These are phyloP conservation scores for Didymosphaeria variabile DNA, from an alignment of 2,329 filamentous ascomycete species.

Conservation along the genomic window DNA sequence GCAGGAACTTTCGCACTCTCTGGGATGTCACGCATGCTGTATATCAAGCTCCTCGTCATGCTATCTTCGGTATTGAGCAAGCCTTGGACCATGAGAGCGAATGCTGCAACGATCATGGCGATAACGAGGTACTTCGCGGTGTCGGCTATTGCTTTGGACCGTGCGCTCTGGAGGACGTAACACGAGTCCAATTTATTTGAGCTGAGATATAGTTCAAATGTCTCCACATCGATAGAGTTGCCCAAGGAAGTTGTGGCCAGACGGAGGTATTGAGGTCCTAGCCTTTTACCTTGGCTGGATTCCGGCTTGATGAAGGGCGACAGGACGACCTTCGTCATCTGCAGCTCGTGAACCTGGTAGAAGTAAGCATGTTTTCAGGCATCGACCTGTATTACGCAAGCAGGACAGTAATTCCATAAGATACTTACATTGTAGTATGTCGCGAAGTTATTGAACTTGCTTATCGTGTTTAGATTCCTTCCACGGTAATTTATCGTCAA, in stretches of 20 bases:
- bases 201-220: constrained; percentile 70
- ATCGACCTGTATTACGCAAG: neutral
- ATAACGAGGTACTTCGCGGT: constrained; percentile 66
- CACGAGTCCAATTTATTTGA: constrained; percentile 63
- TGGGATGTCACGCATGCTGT: constrained; percentile 44
- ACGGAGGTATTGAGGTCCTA: constrained; percentile 69
- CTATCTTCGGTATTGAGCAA: constrained; percentile 62
- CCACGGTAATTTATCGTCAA: constrained; percentile 78
- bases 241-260: constrained; percentile 83
- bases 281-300: constrained; percentile 30
- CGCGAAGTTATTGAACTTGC: constrained; percentile 60
- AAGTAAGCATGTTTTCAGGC: constrained; percentile 17
- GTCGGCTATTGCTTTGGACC: constrained; percentile 57
- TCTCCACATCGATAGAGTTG: constrained; percentile 82
- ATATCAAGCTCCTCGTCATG: constrained; percentile 58
- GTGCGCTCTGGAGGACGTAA: constrained; percentile 73
- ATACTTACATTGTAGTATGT: constrained; percentile 62
- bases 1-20: constrained; percentile 40
- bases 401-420: neutral
- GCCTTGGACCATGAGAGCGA: constrained; percentile 69
- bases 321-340: constrained; percentile 64
- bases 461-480: constrained; percentile 54
- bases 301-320: constrained; percentile 55
- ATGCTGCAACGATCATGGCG: constrained; percentile 66
- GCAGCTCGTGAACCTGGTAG: constrained; percentile 57